Percentiles rank a stretch among this genome's conserved stretches.
Conservation (phyloP, 225 moss, liverwort and hornwort species). For the Pseudisothecium myosuroides region DNA sequence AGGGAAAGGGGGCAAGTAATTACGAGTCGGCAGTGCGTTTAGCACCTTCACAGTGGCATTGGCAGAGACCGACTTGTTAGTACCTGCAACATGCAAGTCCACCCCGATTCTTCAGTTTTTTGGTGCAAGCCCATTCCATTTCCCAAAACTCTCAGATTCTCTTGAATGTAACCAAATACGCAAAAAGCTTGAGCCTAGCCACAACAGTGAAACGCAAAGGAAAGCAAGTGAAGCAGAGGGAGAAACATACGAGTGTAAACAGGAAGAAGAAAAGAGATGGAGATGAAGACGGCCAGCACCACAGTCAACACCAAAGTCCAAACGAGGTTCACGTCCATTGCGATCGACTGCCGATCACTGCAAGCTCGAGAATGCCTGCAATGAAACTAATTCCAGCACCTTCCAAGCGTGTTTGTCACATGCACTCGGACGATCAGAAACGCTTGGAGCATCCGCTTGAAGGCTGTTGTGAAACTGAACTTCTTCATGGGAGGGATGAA, state of each 20-base stretch:
- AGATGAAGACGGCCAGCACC: slow-evolving; percentile 21
- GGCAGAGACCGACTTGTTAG: slow-evolving; percentile 29
- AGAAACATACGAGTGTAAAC: slow-evolving; percentile 11
- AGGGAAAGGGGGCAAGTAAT: slow-evolving; percentile 6
- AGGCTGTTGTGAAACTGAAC: neutral
- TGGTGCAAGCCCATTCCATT: neutral
- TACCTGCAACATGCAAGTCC: slow-evolving; percentile 5
- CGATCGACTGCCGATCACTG: neutral
- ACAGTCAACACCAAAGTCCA: slow-evolving; percentile 21
- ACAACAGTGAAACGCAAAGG: neutral
- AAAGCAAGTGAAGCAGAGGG: neutral
- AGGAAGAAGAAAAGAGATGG: slow-evolving; percentile 30
- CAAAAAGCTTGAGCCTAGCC: neutral
- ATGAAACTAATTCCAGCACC: neutral
- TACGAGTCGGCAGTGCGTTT: slow-evolving; percentile 44
- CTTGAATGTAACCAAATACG: neutral
- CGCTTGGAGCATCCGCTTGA: neutral
- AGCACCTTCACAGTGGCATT: slow-evolving; percentile 55
- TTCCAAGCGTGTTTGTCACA: neutral
- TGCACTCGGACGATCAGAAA: neutral
- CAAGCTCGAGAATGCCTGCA: neutral
- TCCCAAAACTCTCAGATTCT: neutral
- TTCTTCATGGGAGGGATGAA: too few relatives aligned
- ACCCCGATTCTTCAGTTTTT: neutral
- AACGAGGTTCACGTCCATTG: slow-evolving; percentile 6